Evolutionary conservation across 1,284 basidiomycete genomes (phyloP), one percentile per base, ranked within the genome.

Genomic region (Naganishia albida): DNA sequence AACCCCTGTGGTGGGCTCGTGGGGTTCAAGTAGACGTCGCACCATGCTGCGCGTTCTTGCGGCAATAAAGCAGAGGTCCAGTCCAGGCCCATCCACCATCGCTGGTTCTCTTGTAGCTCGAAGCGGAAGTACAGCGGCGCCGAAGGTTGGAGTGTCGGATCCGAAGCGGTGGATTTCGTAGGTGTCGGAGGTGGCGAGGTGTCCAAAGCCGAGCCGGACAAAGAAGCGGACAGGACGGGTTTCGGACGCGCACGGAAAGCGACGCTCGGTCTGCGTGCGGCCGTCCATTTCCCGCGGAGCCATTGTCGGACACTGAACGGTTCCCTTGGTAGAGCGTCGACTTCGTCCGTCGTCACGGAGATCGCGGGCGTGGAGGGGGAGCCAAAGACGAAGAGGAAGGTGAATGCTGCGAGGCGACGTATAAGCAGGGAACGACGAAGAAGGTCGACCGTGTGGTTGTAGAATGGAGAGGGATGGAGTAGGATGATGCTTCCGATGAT

Each of bases 11-110:
- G 82, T 81, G 68, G 82, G 78, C 69, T 81, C 76, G 13, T 84
- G 82, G 66, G 90, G 74, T 75, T 83, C 13, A 81, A 70, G 87
- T 80, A 78, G 18, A 73, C 74, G 66, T 80, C 79, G 62, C 79
- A 80, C 93, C 93, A 97, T 2, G 89, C 89, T 0, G 93, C 91
- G 0, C 93, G 86, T 75, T 97, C 93, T 46, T 87, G 86, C 0
- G 93, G 93, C 4, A 97, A 83, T 7, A 97, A 84, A 0, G 93
- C 92, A 2, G 90, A 89, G 0, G 93, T 95, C 91, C 91, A 97
- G 79, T 97, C 82, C 16, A 83, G 71, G 2, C 81, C 82, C 74
- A 83, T 80, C 82, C 82, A 83, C 94, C 93, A 97, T 4, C 93
- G 85, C 80, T 97, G 93, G 77, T 96, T 97, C 78, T 97, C 93